phyloP scores from a whole-genome alignment of 2,329 filamentous ascomycete species.

The Hypoxylon sp. region DNA sequence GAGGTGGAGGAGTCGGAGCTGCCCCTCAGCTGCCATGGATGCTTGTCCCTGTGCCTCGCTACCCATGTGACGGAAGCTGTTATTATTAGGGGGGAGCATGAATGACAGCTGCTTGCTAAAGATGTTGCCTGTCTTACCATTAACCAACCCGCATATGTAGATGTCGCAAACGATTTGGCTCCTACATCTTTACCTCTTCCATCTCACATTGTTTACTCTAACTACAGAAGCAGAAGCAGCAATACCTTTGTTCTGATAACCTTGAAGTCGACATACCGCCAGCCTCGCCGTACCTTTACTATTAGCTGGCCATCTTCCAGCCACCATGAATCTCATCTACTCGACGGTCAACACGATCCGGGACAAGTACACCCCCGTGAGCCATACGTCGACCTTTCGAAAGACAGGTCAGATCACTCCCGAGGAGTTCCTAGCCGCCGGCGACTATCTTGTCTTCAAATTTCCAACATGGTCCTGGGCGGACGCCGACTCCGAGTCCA shows the following conservation, averaged over 20 bases:
- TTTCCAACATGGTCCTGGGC: slow-evolving; percentile 99
- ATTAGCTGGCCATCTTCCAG: background rate
- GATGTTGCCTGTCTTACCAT: slow-evolving; percentile 3
- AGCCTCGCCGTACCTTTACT: slow-evolving; percentile 1
- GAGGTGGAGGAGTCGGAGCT: background rate
- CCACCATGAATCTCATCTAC: slow-evolving; percentile 88
- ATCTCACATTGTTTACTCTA: background rate
- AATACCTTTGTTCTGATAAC: background rate
- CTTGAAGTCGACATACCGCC: slow-evolving; percentile 3
- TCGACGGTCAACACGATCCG: slow-evolving; percentile 93
- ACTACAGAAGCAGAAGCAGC: slow-evolving; percentile 2
- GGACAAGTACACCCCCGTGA: slow-evolving; percentile 90
- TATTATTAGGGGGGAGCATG: slow-evolving; percentile 4
- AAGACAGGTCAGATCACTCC: slow-evolving; percentile 95
- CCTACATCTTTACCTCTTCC: slow-evolving; percentile 13
- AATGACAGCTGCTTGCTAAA: slow-evolving; percentile 4
- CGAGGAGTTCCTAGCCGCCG: slow-evolving; percentile 94
- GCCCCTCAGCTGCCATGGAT: slow-evolving; percentile 20
- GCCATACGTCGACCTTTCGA: slow-evolving; percentile 93
- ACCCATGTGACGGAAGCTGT: slow-evolving; percentile 18
- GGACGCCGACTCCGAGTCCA: slow-evolving; percentile 84
- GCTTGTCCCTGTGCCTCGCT: slow-evolving; percentile 21
- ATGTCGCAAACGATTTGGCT: slow-evolving; percentile 6
- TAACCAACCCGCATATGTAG: background rate
- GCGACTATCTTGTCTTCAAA: slow-evolving; percentile 98